Evolutionary conservation across 1,284 basidiomycete genomes (phyloP), one percentile per base, ranked within the genome.

Genomic region (Ceratobasidium sp.): DNA sequence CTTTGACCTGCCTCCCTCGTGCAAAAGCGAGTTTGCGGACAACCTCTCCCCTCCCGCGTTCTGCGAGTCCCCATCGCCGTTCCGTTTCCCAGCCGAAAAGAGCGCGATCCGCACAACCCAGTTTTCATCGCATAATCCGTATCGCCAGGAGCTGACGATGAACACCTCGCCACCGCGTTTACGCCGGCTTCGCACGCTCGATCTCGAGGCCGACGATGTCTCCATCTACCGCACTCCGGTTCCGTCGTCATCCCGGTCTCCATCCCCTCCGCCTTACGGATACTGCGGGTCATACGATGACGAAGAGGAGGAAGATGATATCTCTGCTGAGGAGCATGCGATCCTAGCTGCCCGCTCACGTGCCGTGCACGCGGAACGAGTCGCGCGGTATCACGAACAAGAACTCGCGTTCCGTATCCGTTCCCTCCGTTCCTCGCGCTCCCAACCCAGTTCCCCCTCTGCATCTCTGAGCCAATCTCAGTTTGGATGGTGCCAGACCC

Each of bases 1-100:
- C 46, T 76, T 76, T 51, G 73, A 76, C 51, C 61, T 76, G 20
- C 73, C 73, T 18, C 46, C 73, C 33, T 76, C 73, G 46, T 76
- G 61, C 28, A 76, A 76, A 42, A 76, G 63, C 73, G 73, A 76
- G 49, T 76, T 76, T 67, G 73, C 73, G 28, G 73, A 76, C 33
- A 76, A 76, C 63, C 46, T 69, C 67, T 76, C 63, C n/a, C 71
- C 71, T 64, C 61, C 73, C 42, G 26, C 73, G n/a, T 76, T 76
- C 61, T 64, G 49, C 73, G 73, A 76, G 26, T 66, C 73, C 28
- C n/a, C 39, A 26, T 72, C 70, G 15, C 33, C 73, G 18, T 76
- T 76, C 33, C 44, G 73, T 9, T 76, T 76, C 49, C 61, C 73
- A 7, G 42, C n/a, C 23, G 73, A 76, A 51, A 76, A 76, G 40